Evolutionary conservation across 768 basidiomycete species (phyloP), one percentile per base, ranked within the genome.

Genomic region (Lanmaoa pseudosensibilis): DNA sequence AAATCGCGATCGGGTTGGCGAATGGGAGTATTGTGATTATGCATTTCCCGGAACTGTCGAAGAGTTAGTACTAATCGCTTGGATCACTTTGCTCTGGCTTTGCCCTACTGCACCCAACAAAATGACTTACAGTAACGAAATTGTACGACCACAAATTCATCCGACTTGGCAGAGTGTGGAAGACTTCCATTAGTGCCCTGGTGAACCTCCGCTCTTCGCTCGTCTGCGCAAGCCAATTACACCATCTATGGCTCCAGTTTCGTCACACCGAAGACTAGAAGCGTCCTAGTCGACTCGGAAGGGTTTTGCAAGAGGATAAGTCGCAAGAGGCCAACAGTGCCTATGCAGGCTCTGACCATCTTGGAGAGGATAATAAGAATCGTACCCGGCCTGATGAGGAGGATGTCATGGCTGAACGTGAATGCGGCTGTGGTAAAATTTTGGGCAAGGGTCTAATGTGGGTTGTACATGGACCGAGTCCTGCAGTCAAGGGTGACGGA

Each of bases 21-120:
- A 70, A 68, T 15, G 69, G 69, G 51, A 59, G 69, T 18, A 59
- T 70, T 16, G 61, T 70, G n/a, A 61, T 70, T 23, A 0, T 70
- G 50, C 58, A 38, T 2, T 71, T 70, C 57, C 69, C 68, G 50
- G 32, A 18, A 30, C 4, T 56, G 60, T 21, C n/a, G 36, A 16
- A 2, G 23, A 12, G 5, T 39, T 56, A 33, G 38, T 30, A 4
- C 27, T n/a, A n/a, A n/a, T n/a, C n/a, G n/a, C n/a, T n/a, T n/a
- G n/a, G n/a, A n/a, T n/a, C n/a, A n/a, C n/a, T n/a, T n/a, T n/a
- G n/a, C n/a, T n/a, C n/a, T n/a, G n/a, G n/a, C n/a, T n/a, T n/a
- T n/a, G n/a, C n/a, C n/a, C n/a, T n/a, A n/a, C n/a, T n/a, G n/a
- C n/a, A n/a, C n/a, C n/a, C n/a, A n/a, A n/a, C n/a, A n/a, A n/a